Conservation (phyloP, 129 eudicot species). For the Escallonia rubra region DNA sequence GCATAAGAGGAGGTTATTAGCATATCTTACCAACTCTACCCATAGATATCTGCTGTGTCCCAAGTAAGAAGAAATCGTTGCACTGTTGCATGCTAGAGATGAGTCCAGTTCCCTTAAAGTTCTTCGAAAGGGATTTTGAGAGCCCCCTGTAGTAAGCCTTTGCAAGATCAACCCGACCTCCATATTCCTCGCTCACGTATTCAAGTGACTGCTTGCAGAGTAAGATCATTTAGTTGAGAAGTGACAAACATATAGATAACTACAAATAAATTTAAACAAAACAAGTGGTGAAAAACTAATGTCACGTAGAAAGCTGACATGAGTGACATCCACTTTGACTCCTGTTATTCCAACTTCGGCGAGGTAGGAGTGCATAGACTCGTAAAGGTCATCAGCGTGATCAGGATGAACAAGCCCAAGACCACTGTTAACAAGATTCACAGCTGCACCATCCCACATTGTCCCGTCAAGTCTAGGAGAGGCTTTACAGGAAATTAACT, state of each 20-base stretch:
- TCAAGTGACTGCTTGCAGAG: constrained; percentile 28
- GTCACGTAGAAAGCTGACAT: constrained; percentile 17
- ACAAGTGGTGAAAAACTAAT: too few relatives aligned
- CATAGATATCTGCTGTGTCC: constrained; percentile 49
- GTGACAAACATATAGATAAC: not conserved
- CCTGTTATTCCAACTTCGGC: constrained; percentile 45
- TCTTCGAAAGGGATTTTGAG: constrained; percentile 40
- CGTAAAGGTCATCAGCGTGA: constrained; percentile 43
- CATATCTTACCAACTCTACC: constrained; percentile 52
- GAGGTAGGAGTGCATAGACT: constrained; percentile 49
- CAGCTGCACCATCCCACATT: constrained; percentile 46
- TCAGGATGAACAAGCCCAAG: constrained; percentile 51
- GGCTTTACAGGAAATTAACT: constrained; percentile 23
- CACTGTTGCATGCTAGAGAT: constrained; percentile 64
- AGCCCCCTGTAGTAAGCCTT: constrained; percentile 46
- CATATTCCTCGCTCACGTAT: constrained; percentile 43
- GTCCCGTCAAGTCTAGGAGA: constrained; percentile 53
- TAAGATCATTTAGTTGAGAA: not conserved
- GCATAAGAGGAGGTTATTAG: too few relatives aligned
- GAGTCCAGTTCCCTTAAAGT: constrained; percentile 46
- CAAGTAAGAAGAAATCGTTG: constrained; percentile 57
- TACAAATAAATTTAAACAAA: not conserved
- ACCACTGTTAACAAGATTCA: constrained; percentile 40
- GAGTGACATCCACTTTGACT: constrained; percentile 54
- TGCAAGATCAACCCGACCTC: constrained; percentile 58